Evolutionary conservation across 768 basidiomycete genomes (phyloP), one percentile per base, ranked within the genome.

Genomic region (Trametes sanguinea): DNA sequence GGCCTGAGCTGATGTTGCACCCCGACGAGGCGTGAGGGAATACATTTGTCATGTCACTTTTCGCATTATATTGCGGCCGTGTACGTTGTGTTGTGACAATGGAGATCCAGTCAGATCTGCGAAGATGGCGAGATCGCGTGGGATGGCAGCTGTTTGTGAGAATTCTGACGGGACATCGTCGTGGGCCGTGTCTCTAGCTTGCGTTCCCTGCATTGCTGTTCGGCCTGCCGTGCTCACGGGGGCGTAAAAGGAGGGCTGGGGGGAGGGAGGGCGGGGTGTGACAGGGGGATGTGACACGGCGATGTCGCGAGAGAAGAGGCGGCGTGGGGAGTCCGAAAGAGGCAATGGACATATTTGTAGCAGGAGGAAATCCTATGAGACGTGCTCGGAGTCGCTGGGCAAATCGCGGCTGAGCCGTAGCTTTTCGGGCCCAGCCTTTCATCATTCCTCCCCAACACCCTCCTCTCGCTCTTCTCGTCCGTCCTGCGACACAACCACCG

Each of bases 1-100:
- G 91, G 60, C 93, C 92, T 42, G 94, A 96, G 77, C 73, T 94
- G 75, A 96, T 96, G 94, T 71, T 96, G 62, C 77, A 87, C 65
- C 93, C 93, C 2, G 83, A 84, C 45, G 85, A 86, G 66, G 64
- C 68, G 29, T 81, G 66, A 70, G 51, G 67, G 43, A 54, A 46
- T 17, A 10, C 51, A 63, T 62, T 51, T 54, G 54, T 60, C 61
- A 60, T 57, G 51, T 58, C 46, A 44, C 27, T 40, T 37, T 54
- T 32, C 60, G 51, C 35, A 37, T 37, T 39, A 57, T 54, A 60
- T 27, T 50, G 59, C 55, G 59, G 63, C 56, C 63, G 59, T 61
- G 46, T 62, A 62, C 39, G n/a, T 5, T 43, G 42, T 9, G 59
- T 32, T 65, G 59, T 60, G 60, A 65, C 63, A 40, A 48, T 32